Base-by-base conservation (phyloP, 2,329 filamentous ascomycete species). In the Pezicula neosporulosa region DNA sequence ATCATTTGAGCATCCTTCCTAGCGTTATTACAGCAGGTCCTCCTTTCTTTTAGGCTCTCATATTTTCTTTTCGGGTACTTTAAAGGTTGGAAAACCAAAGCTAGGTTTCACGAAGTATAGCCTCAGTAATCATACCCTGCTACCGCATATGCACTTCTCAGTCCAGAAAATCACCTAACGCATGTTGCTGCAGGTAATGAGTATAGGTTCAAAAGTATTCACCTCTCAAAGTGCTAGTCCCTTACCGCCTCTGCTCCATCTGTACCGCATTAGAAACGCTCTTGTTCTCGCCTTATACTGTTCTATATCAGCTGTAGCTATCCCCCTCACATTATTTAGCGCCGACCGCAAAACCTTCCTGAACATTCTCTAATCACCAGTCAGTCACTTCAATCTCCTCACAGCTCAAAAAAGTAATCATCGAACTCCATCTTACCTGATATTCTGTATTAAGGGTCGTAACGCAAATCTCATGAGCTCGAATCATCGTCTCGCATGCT, bases 381-480 rank as follows among this genome's bases (percentile, higher is more conserved):
- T 36, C 33, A 36, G 33, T 36, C 9, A 9, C 33, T 36, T 36
- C 33, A 42, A 42, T 15, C 38, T 18, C 8, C 8, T 42, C 10
- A 12, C 18, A 15, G 16, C 9, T 35, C 44, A 15, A 44, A 24
- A 19, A 21, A 48, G n/a, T n/a, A n/a, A n/a, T n/a, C n/a, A n/a
- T n/a, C n/a, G n/a, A n/a, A n/a, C n/a, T n/a, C n/a, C n/a, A n/a
- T n/a, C 56, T n/a, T 65, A 73, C 72, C 66, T 78, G 75, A 53
- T 77, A 78, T 41, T 76, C 74, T 0, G 75, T 77, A 47, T 68
- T 73, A 6, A 78, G 60, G 8, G 76, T 78, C 3, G 76, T 73
- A 2, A 77, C 72, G 56, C 74, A 77, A 0, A 76, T 72, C 60
- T 78, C 76, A 38, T 77, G 74, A 0, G 76, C 76, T 28, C 74